These are phyloP conservation scores for Ceratobasidium sp. DNA, from an alignment of 1,284 basidiomycete species.

Conservation along the genomic window DNA sequence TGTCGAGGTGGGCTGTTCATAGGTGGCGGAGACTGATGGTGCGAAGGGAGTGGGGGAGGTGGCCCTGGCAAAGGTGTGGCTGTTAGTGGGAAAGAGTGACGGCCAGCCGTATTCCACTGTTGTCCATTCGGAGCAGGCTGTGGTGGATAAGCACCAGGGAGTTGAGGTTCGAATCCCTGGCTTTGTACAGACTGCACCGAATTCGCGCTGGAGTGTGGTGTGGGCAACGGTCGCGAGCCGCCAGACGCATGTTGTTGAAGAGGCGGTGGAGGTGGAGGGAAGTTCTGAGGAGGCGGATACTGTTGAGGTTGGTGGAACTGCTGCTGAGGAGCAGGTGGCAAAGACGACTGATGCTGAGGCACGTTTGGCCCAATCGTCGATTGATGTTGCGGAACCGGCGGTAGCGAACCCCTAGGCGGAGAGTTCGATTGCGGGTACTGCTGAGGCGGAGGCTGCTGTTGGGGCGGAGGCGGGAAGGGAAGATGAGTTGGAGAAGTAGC, in stretches of 20 bases:
- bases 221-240: constrained; percentile 47
- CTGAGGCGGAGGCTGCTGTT: constrained; percentile 47
- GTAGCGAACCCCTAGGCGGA: constrained; percentile 33
- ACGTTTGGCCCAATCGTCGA: constrained; percentile 4
- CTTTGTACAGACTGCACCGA: constrained; percentile 47
- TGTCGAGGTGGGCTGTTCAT: constrained; percentile 45
- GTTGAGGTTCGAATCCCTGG: constrained; percentile 46
- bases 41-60: constrained; percentile 48
- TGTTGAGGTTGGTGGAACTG: constrained; percentile 22
- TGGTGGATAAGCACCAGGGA: constrained; percentile 49
- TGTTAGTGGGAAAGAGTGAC: constrained; percentile 50
- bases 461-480: constrained; percentile 54
- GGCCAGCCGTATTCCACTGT: constrained; percentile 46
- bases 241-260: constrained; percentile 37
- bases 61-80: constrained; percentile 44
- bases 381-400: constrained; percentile 35
- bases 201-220: constrained; percentile 26
- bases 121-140: constrained; percentile 48
- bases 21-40: constrained; percentile 48
- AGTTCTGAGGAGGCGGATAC: constrained; percentile 53
- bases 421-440: constrained; percentile 47
- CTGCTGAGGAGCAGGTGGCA: constrained; percentile 42
- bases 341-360: constrained; percentile 33
- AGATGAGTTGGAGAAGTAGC: constrained; percentile 39
- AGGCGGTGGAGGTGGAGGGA: constrained; percentile 51